Percentiles rank a stretch among this genome's conserved stretches.
phyloP scores from a whole-genome alignment of 495 filamentous ascomycete species.

The Podospora conica region DNA sequence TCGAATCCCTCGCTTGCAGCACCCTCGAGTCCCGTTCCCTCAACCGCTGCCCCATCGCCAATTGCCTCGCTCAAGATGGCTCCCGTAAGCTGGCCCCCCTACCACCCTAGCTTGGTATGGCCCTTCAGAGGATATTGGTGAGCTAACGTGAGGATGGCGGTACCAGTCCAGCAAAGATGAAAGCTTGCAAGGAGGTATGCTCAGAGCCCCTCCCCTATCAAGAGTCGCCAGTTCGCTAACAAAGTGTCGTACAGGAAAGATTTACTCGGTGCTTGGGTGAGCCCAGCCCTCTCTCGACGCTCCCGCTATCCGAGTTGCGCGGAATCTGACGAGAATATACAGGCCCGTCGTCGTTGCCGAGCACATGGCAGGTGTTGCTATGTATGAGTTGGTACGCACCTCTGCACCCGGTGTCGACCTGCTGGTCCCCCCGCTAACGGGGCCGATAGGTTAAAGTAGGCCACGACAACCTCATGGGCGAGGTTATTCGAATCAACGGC shows the following conservation, averaged over 20 bases:
- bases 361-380: conserved; percentile 97
- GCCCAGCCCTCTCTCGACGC: conserved; percentile 16
- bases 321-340: conserved; percentile 25
- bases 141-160: background rate
- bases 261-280: conserved; percentile 79
- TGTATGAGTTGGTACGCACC: conserved; percentile 82
- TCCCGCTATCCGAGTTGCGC: background rate
- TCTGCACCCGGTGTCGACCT: conserved; percentile 2
- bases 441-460: conserved; percentile 69
- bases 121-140: background rate
- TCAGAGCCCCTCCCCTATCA: background rate
- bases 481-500: conserved; percentile 94
- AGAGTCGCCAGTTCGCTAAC: conserved; percentile 17
- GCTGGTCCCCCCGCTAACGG: conserved; percentile 21
- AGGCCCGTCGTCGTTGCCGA: conserved; percentile 96
- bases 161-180: conserved; percentile 29
- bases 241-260: conserved; percentile 49
- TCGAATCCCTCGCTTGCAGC: conserved; percentile 23
- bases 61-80: conserved; percentile 52
- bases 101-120: background rate
- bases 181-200: conserved; percentile 32
- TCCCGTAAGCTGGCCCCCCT: conserved; percentile 41
- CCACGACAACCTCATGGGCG: conserved; percentile 81
- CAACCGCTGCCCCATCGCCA: conserved; percentile 22
- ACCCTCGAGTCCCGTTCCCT: conserved; percentile 13